Conservation (phyloP, 345 rosid species). For the Kernera saxatilis region DNA sequence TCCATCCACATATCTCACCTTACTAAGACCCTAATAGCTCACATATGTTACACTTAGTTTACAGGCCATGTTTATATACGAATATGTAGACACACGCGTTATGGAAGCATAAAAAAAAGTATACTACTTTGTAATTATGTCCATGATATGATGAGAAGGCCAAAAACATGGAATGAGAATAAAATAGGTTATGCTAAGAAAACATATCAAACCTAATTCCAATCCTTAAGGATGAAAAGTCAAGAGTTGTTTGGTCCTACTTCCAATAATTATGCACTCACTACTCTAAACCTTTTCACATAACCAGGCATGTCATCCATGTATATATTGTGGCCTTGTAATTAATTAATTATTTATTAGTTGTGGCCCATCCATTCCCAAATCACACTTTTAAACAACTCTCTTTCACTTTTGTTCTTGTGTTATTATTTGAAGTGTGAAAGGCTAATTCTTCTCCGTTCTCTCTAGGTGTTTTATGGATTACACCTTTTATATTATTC, state of each 20-base stretch:
- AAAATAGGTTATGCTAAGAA: conserved; percentile 18
- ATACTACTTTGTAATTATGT: not conserved
- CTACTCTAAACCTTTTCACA: conserved; percentile 17
- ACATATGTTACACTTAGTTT: not conserved
- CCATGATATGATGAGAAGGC: not conserved
- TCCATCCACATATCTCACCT: not conserved
- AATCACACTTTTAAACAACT: conserved; percentile 29
- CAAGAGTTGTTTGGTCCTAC: conserved; percentile 41
- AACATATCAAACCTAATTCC: conserved; percentile 23
- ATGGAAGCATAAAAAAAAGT: not conserved
- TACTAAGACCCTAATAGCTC: not conserved
- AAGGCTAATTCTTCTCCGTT: conserved; percentile 25
- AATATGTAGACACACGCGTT: not conserved
- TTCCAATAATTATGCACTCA: conserved; percentile 33
- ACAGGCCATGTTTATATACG: not conserved
- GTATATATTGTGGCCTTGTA: not conserved
- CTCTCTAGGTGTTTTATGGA: conserved; percentile 31
- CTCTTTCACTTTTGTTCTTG: conserved; percentile 20
- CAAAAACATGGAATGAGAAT: not conserved
- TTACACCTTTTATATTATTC: conserved; percentile 21
- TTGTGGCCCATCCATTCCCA: conserved; percentile 15
- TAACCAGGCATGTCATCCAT: conserved; percentile 13
- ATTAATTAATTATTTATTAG: not conserved
- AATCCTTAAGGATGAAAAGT: conserved; percentile 36
- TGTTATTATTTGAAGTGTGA: conserved; percentile 9